These are phyloP conservation scores for Paraleonurus japonicus DNA, from an alignment of 257 asterid genomes.

Conservation along the genomic window DNA sequence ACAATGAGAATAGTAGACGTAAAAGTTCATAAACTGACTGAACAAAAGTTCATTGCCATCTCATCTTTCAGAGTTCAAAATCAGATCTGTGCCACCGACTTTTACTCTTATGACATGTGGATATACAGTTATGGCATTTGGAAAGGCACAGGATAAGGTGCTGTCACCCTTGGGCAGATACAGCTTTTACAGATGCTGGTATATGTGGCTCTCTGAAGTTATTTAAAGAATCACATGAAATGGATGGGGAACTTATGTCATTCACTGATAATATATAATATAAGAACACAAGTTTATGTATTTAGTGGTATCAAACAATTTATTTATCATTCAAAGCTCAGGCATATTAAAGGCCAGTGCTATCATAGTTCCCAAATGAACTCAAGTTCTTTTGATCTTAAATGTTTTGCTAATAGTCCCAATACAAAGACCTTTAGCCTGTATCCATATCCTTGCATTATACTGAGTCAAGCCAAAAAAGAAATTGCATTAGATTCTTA, in stretches of 20 bases:
- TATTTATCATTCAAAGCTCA: not conserved
- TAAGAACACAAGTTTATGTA: not conserved
- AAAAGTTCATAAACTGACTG: constrained; percentile 11
- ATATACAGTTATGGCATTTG: too few species aligned
- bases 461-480: constrained; percentile 4
- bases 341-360: not conserved
- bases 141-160: too few species aligned
- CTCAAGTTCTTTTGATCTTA: not conserved
- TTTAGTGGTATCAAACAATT: not conserved
- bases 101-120: too few species aligned
- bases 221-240: not conserved
- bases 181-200: not conserved
- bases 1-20: constrained; percentile 11
- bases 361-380: not conserved
- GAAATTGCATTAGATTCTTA: constrained; percentile 13
- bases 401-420: not conserved
- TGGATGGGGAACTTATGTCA: constrained; percentile 2
- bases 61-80: constrained; percentile 2
- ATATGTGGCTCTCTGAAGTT: not conserved
- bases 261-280: not conserved
- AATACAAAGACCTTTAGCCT: constrained; percentile 1
- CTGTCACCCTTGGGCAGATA: not conserved
- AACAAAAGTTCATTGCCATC: not conserved
- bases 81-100: not conserved
- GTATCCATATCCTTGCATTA: constrained; percentile 2